These are phyloP conservation scores for Chalaropsis ovoidea DNA, from an alignment of 2,329 filamentous ascomycete species.

Conservation along the genomic window DNA sequence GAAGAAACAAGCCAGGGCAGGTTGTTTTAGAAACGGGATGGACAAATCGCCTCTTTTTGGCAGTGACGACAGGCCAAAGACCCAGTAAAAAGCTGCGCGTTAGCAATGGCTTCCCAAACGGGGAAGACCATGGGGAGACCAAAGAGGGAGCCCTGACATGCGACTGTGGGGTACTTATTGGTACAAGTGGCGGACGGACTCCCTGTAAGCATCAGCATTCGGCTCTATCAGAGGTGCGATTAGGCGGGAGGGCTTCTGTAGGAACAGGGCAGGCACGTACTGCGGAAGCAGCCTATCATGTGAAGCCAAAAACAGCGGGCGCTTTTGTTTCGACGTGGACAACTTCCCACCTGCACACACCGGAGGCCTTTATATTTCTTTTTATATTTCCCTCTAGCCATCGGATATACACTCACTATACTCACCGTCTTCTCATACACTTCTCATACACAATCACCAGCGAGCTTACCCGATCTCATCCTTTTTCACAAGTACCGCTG, in stretches of 20 bases:
- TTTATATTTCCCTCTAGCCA: neutral
- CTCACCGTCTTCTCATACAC: too few relatives aligned
- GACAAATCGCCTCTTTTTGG: constrained; percentile 6
- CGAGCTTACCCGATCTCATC: neutral
- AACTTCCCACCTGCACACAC: constrained; percentile 6
- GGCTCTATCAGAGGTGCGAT: neutral
- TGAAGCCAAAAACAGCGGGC: constrained; percentile 3
- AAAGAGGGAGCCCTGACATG: neutral
- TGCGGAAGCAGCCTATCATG: neutral
- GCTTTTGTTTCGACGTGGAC: constrained; percentile 2
- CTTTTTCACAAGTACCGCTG: neutral
- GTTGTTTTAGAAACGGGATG: neutral
- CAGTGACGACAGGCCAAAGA: neutral
- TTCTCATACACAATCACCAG: too few relatives aligned
- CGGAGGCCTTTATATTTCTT: neutral
- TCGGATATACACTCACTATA: neutral
- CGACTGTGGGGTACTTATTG: neutral
- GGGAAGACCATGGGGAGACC: neutral
- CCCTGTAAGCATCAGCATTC: neutral
- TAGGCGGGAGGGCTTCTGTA: constrained; percentile 5
- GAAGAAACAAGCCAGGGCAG: neutral
- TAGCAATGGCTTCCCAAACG: neutral
- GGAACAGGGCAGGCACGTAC: neutral
- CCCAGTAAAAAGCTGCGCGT: neutral
- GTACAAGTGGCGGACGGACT: neutral